Evolutionary conservation across 2,329 filamentous ascomycete species (phyloP), one percentile per base, ranked within the genome.

Genomic region (Monosporascus sp.): DNA sequence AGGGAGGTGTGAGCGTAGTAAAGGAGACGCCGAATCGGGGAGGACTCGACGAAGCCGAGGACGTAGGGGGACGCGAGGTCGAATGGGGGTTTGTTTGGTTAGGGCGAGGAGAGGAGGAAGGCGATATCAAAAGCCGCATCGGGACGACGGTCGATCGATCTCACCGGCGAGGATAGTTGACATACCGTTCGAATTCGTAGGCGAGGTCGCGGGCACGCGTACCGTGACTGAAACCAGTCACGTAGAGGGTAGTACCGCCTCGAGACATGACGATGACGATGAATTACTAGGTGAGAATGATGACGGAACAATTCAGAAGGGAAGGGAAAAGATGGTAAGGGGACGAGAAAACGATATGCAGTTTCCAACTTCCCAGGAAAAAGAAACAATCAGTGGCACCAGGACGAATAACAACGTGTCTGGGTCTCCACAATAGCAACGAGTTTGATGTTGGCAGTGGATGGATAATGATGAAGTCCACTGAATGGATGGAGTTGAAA

Each of bases 121-220:
- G 65, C 66, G 70, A 70, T 66, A 72, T 70, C 70, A 71, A 72
- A 67, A 68, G 71, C 69, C 69, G 70, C 66, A 69, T 73, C 68
- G 70, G 71, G 68, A 69, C 73, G 75, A 72, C 72, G 71, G 71
- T 66, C 70, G 68, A 66, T 68, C 69, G 69, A 69, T 74, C 69
- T 72, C 70, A 75, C 76, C 74, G 77, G 74, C 70, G 72, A 72
- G 72, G 74, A 72, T 77, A 76, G 78, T 75, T 81, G 82, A 96
- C 92, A 85, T 96, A 97, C 91, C 93, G 91, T 92, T 97, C 93
- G 89, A 97, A 97, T 83, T 97, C 93, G 89, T 96, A 97, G 81
- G 93, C 91, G 75, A 97, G 90, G 82, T 99, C 92, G 85, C 94
- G 91, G 75, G 94, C 91, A 81, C 94, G 91, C 75, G 93, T 97